These are phyloP conservation scores for Ceratocystis variospora DNA, from an alignment of 2,329 filamentous ascomycete species.

Conservation along the genomic window DNA sequence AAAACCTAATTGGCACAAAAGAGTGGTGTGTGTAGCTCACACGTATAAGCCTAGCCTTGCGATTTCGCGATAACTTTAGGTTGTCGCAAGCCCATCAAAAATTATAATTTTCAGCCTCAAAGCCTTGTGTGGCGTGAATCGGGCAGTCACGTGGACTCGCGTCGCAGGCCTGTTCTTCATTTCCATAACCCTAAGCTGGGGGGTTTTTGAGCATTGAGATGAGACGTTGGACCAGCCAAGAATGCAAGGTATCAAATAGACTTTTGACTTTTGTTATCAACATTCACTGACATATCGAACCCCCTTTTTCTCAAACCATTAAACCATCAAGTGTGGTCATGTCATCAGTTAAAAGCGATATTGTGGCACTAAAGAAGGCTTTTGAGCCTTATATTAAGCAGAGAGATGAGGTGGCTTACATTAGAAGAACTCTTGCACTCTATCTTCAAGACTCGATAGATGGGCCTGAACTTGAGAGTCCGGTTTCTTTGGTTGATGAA, in stretches of 20 bases:
- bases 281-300: too few species aligned
- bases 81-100: constrained; percentile 17
- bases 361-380: not conserved
- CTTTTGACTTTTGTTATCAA: too few species aligned
- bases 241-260: too few species aligned
- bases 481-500: constrained; percentile 16
- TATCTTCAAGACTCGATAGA: constrained; percentile 30
- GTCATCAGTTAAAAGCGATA: constrained; percentile 2
- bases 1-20: constrained; percentile 15
- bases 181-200: not conserved
- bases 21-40: constrained; percentile 1
- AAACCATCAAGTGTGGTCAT: not conserved
- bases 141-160: constrained; percentile 16
- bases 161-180: not conserved
- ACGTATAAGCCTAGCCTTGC: constrained; percentile 17
- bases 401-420: constrained; percentile 42
- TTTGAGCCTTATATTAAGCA: constrained; percentile 42
- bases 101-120: constrained; percentile 18
- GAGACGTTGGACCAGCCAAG: too few species aligned
- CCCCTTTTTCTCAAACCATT: too few species aligned
- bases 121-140: constrained; percentile 16
- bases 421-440: constrained; percentile 41
- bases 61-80: not conserved
- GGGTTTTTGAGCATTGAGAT: too few species aligned
- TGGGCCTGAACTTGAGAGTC: constrained; percentile 15